A percentile compares a stretch with the other conserved stretches of the same genome.
phyloP scores from a whole-genome alignment of 345 rosid species.

The Trapa incisa region DNA sequence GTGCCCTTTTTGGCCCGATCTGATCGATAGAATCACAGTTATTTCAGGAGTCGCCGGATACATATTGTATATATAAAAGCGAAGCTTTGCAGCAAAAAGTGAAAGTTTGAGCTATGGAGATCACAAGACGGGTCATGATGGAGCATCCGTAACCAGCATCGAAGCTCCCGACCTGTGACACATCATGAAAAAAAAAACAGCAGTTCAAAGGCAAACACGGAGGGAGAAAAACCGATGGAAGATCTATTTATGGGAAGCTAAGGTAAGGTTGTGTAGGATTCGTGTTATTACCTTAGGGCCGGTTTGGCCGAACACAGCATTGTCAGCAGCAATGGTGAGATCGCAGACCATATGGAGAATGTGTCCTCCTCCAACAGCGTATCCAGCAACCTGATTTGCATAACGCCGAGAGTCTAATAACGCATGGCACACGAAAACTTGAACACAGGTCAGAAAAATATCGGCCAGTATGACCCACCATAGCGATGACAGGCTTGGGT shows the following conservation, averaged over 20 bases:
- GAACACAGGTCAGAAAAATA: not conserved
- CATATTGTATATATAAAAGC: not conserved
- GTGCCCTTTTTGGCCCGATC: constrained; percentile 91
- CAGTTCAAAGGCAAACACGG: not conserved
- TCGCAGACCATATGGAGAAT: constrained; percentile 91
- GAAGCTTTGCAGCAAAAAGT: not conserved
- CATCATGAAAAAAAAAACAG: not conserved
- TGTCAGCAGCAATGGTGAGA: constrained; percentile 86
- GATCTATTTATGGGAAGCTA: not conserved
- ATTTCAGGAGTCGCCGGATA: not conserved
- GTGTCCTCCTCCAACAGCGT: constrained; percentile 96
- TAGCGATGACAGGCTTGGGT: constrained; percentile 94
- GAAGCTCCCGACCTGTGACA: constrained; percentile 84
- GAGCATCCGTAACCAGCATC: constrained; percentile 99
- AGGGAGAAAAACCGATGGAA: not conserved
- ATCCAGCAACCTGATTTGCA: constrained; percentile 70
- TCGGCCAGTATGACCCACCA: constrained; percentile 29
- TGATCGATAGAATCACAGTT: constrained; percentile 14
- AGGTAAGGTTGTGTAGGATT: not conserved
- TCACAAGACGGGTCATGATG: constrained; percentile 90
- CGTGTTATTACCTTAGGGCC: constrained; percentile 65
- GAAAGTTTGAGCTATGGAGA: not conserved
- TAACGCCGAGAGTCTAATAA: not conserved
- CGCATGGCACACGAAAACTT: not conserved
- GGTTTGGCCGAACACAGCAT: constrained; percentile 86